Evolutionary conservation across 2,329 filamentous ascomycete genomes (phyloP).

Genomic region (Scytalidium lignicola): DNA sequence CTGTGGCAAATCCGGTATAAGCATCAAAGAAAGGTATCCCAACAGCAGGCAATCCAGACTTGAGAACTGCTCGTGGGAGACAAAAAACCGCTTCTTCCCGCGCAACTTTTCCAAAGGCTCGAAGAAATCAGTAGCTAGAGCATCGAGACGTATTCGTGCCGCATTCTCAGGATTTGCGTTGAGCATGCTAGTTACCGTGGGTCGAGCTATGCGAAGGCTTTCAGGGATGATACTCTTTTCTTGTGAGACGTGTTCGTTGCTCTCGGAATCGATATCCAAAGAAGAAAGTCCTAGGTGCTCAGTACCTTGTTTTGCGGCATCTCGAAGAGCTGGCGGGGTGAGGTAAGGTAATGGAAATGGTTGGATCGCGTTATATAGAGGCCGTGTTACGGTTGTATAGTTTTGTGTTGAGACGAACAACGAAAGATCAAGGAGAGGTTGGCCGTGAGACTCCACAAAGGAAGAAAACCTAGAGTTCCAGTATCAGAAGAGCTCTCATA

Average conservation of each 20-base stretch:
- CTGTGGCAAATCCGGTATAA: constrained; percentile 55
- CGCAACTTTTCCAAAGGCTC: constrained; percentile 63
- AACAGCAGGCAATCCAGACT: constrained; percentile 75
- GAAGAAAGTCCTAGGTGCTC: constrained; percentile 64
- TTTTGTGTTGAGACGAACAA: constrained; percentile 89
- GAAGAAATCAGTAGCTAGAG: constrained; percentile 65
- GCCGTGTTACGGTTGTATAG: constrained; percentile 71
- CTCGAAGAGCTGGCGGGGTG: constrained; percentile 67
- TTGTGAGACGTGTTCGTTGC: constrained; percentile 24
- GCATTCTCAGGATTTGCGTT: constrained; percentile 66
- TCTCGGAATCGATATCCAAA: constrained; percentile 55
- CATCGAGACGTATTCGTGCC: constrained; percentile 70
- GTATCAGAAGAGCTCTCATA: constrained; percentile 18
- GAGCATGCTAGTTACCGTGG: constrained; percentile 47
- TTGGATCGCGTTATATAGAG: constrained; percentile 74
- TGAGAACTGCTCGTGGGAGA: constrained; percentile 46
- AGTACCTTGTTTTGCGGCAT: constrained; percentile 64
- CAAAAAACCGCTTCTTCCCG: constrained; percentile 48
- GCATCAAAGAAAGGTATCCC: constrained; percentile 74
- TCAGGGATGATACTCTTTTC: constrained; percentile 30
- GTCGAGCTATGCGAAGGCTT: constrained; percentile 28
- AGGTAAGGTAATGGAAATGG: constrained; percentile 87
- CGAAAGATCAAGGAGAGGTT: constrained; percentile 75
- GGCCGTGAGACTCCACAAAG: constrained; percentile 70
- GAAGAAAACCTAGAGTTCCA: constrained; percentile 46